A percentile compares a stretch with the other conserved stretches of the same genome.
Evolutionary conservation across 495 filamentous ascomycete species (phyloP).

Genomic region (Hypoxylon fragiforme): DNA sequence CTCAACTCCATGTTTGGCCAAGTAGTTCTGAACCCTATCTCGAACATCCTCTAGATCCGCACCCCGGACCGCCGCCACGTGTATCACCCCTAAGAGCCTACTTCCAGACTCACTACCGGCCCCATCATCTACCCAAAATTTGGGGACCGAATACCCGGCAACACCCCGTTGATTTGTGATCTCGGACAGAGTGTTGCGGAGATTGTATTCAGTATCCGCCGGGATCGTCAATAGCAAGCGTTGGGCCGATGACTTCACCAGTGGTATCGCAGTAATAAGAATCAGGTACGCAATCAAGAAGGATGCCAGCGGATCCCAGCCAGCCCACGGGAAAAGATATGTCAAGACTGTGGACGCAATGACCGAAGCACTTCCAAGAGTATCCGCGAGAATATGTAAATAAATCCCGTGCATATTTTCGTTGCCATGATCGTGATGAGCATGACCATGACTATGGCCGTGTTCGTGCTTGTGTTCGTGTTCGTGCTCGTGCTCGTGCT

Average conservation of each 20-base stretch:
- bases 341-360: slow-evolving; percentile 90
- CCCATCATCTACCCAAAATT: slow-evolving; percentile 92
- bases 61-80: slow-evolving; percentile 71
- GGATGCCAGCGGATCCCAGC: slow-evolving; percentile 95
- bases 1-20: slow-evolving; percentile 66
- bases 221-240: slow-evolving; percentile 83
- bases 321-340: slow-evolving; percentile 82
- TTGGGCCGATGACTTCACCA: slow-evolving; percentile 82
- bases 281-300: slow-evolving; percentile 93
- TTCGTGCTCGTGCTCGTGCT: slow-evolving; percentile 38
- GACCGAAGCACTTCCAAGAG: slow-evolving; percentile 90
- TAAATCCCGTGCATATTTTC: slow-evolving; percentile 99
- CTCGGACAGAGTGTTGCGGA: slow-evolving; percentile 82
- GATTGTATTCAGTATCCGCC: slow-evolving; percentile 81
- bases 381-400: slow-evolving; percentile 92
- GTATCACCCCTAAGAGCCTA: slow-evolving; percentile 74
- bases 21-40: slow-evolving; percentile 61
- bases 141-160: slow-evolving; percentile 79
- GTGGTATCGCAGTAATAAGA: slow-evolving; percentile 80
- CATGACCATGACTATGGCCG: slow-evolving; percentile 41
- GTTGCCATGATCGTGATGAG: slow-evolving; percentile 70
- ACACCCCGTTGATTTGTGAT: slow-evolving; percentile 84
- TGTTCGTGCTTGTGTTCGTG: slow-evolving; percentile 42
- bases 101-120: slow-evolving; percentile 49
- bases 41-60: slow-evolving; percentile 78